Percentiles rank a stretch among this genome's conserved stretches.
These are phyloP conservation scores for Torulaspora gathmanii DNA, from an alignment of 805 yeast species.

Conservation along the genomic window DNA sequence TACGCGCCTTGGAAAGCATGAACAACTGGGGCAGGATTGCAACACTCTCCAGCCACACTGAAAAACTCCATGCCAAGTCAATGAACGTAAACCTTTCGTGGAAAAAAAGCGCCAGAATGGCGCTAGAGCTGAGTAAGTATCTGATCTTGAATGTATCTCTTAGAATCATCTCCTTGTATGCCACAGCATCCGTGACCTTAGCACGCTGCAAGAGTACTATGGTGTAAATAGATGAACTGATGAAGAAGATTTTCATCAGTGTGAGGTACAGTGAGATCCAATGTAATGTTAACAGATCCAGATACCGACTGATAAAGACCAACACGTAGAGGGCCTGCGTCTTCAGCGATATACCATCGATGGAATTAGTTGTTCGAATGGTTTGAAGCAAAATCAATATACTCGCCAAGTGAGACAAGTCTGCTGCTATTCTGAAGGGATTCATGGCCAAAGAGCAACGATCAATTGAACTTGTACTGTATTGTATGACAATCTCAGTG, in stretches of 20 bases:
- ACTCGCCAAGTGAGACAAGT: slow-evolving; percentile 76
- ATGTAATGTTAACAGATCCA: slow-evolving; percentile 48
- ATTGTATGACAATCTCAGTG: background rate
- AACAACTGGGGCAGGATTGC: slow-evolving; percentile 92
- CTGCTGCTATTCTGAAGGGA: slow-evolving; percentile 40
- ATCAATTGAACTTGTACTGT: background rate
- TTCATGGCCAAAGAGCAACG: slow-evolving; percentile 7
- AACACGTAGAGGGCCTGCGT: slow-evolving; percentile 75
- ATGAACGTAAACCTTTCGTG: slow-evolving; percentile 56
- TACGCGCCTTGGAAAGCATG: slow-evolving; percentile 83
- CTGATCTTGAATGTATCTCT: slow-evolving; percentile 71
- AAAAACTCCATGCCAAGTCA: slow-evolving; percentile 81
- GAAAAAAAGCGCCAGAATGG: slow-evolving; percentile 55
- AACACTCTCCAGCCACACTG: slow-evolving; percentile 87
- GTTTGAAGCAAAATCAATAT: slow-evolving; percentile 70
- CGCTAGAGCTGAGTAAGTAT: slow-evolving; percentile 63
- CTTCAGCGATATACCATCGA: slow-evolving; percentile 81
- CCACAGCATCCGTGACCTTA: slow-evolving; percentile 46
- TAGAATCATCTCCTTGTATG: slow-evolving; percentile 48
- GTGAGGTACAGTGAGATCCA: slow-evolving; percentile 70
- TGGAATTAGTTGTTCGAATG: slow-evolving; percentile 58
- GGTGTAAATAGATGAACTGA: slow-evolving; percentile 69
- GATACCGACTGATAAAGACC: slow-evolving; percentile 69
- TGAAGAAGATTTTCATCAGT: slow-evolving; percentile 75
- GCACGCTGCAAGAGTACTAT: slow-evolving; percentile 58